These are phyloP conservation scores for Skeletonema marinoi DNA, from an alignment of 108 stramenopile species.

Conservation along the genomic window DNA sequence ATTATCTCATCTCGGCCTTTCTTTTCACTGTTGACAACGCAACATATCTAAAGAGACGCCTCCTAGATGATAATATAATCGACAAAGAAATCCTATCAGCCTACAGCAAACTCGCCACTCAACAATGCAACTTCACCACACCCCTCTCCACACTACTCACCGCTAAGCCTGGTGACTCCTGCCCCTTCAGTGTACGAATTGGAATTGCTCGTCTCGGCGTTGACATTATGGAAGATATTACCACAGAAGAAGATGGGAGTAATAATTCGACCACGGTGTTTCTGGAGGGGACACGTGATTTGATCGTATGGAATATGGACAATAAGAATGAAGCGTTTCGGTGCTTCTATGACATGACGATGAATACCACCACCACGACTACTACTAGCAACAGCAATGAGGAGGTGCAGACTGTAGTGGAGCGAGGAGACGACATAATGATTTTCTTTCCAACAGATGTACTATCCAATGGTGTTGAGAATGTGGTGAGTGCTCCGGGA, in stretches of 20 bases:
- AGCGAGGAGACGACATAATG: neutral
- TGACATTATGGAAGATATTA: neutral
- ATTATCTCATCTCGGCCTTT: no score
- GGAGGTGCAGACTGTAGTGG: neutral
- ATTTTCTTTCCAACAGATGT: neutral
- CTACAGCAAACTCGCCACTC: neutral
- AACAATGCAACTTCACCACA: neutral
- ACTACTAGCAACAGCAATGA: neutral
- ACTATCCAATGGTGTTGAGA: neutral
- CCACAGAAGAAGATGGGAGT: neutral
- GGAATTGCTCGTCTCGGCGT: neutral
- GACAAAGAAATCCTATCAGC: neutral
- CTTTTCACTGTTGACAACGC: no score
- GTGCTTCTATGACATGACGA: neutral
- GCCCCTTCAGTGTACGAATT: neutral
- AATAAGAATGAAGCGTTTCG: neutral
- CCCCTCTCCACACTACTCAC: neutral
- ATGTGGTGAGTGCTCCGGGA: neutral
- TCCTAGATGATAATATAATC: no score
- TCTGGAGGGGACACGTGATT: neutral
- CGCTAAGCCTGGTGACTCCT: neutral
- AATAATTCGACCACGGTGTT: neutral
- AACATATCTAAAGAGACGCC: no score
- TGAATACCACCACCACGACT: neutral
- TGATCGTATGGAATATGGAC: neutral